Base-by-base conservation (phyloP, 306 rosid genomes). In the Lathyrus oleraceus region DNA sequence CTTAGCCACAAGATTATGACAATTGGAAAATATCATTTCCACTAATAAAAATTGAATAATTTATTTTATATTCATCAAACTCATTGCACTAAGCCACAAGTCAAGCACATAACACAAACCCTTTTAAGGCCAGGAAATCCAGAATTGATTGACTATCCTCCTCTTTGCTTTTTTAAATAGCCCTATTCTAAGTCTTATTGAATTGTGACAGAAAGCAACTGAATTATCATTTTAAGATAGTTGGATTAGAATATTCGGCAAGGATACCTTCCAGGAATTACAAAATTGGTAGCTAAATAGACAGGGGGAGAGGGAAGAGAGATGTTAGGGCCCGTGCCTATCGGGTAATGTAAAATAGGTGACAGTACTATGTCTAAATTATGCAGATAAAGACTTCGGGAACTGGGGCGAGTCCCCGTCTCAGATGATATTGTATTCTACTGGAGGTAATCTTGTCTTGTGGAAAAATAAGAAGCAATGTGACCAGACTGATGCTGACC, bases 191-290 rank as follows among this genome's bases (percentile, higher is more conserved):
- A n/a, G 35, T 54, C 32, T 25, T 32, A 14, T 61, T 44, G 49
- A 68, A 42, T 57, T 43, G 62, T 42, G 53, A 65, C 20, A 68
- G 40, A 21, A 20, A 10, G 30, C 19, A 67, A 54, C 9, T 65
- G 5, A 28, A 20, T 25, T 70, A 27, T 42, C 63, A 57, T 19
- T 14, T 27, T 14, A 14, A 27, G 40, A 30, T 57, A 30, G 64
- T 32, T 25, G 62, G 39, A 35, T 61, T 36, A 35, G 13, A 35
- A 36, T 8, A 10, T 61, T 59, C 20, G 15, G 43, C 8, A 59
- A 30, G 13, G 23, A 59, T 30, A 11, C 3, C 65, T 30, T 30
- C 27, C 36, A n/a, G 65, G 13, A 32, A 5, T 15, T 35, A 14
- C 25, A 60, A 16, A 59, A 35, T 54, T 11, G 0, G 17, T 23